Evolutionary conservation across 805 yeast genomes (phyloP).

Genomic region (Starmerella apis): DNA sequence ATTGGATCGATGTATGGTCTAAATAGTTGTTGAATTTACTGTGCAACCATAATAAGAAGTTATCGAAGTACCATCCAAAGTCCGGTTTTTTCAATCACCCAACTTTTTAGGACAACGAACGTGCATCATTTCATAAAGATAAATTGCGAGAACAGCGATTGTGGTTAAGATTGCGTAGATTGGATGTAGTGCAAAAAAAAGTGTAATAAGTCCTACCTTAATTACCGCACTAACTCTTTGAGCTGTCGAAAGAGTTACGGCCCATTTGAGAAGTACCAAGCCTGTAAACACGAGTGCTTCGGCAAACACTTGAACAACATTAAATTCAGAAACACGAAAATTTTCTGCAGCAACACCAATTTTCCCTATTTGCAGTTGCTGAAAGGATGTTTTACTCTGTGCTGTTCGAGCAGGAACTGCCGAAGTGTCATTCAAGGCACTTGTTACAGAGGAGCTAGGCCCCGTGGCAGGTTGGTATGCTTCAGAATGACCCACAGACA

Average conservation of each 20-base stretch:
- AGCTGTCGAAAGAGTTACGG: slow-evolving; percentile 11
- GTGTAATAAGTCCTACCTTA: slow-evolving; percentile 14
- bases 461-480: too few relatives aligned
- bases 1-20: too few relatives aligned
- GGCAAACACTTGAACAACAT: slow-evolving; percentile 14
- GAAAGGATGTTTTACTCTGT: not conserved
- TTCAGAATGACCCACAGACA: too few relatives aligned
- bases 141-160: not conserved
- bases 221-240: slow-evolving; percentile 3
- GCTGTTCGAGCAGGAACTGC: too few relatives aligned
- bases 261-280: slow-evolving; percentile 15
- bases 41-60: too few relatives aligned
- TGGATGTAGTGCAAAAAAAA: slow-evolving; percentile 19
- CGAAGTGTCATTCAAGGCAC: too few relatives aligned
- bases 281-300: slow-evolving; percentile 20
- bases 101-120: too few relatives aligned
- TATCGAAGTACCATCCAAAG: too few relatives aligned
- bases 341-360: slow-evolving; percentile 9
- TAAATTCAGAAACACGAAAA: slow-evolving; percentile 10
- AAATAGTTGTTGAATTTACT: too few relatives aligned
- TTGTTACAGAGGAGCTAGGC: too few relatives aligned
- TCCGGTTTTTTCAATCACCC: too few relatives aligned
- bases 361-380: not conserved
- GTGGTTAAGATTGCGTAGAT: slow-evolving; percentile 9
- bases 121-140: slow-evolving; percentile 8